These are phyloP conservation scores for Corylus americana DNA, from an alignment of 306 rosid genomes.

Conservation along the genomic window DNA sequence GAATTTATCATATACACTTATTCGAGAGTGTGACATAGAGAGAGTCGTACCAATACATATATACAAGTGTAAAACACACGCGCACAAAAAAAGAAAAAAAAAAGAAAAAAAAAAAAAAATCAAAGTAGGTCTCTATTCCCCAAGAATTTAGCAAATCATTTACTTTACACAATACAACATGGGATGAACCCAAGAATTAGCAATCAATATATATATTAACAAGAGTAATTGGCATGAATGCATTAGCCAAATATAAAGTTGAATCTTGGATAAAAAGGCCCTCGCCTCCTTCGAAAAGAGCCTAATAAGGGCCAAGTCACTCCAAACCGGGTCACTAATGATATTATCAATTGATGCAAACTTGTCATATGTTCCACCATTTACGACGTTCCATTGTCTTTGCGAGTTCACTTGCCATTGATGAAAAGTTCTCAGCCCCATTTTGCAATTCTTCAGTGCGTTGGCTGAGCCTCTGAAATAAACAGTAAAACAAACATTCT, in stretches of 20 bases:
- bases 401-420: slow-evolving; percentile 74
- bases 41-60: no score
- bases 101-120: not conserved
- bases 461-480: slow-evolving; percentile 55
- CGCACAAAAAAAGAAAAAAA: not conserved
- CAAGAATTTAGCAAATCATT: not conserved
- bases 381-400: slow-evolving; percentile 84
- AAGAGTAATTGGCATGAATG: not conserved
- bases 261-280: not conserved
- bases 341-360: slow-evolving; percentile 23
- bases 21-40: not conserved
- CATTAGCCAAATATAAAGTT: not conserved
- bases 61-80: no score
- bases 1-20: not conserved
- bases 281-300: slow-evolving; percentile 21
- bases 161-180: not conserved
- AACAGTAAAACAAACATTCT: slow-evolving; percentile 24
- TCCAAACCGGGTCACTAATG: not conserved
- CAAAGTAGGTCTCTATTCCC: not conserved
- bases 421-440: slow-evolving; percentile 84
- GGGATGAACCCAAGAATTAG: not conserved
- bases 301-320: slow-evolving; percentile 12
- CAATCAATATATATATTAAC: not conserved
- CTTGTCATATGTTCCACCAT: slow-evolving; percentile 82
- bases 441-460: slow-evolving; percentile 63